Base-by-base conservation (phyloP, 306 rosid genomes). In the Hippophae rhamnoides region DNA sequence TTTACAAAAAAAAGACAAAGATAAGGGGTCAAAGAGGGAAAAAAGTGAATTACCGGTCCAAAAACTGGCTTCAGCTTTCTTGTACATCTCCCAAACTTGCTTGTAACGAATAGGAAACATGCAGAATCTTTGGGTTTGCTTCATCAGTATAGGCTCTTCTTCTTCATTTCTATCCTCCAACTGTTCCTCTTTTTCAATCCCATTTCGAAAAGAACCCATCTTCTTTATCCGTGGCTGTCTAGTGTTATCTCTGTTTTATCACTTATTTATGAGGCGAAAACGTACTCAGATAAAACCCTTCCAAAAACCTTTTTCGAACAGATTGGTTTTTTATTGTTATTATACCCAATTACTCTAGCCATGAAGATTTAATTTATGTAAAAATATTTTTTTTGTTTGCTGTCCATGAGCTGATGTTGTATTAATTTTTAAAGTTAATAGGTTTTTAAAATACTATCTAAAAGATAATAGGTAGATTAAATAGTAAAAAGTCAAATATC, bases 1-100 rank as follows among this genome's bases (percentile, higher is more conserved):
- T 10, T 10, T 51, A 44, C 5, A 14, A 57, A 63, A 43, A 26
- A 63, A 45, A 45, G 10, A 56, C 14, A 52, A 63, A 57, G 55
- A 58, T 12, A 6, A 52, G 53, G 31, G 10, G 47, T 60, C 3
- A 43, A 52, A 10, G 25, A 51, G 13, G 3, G 9, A 46, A 25
- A 41, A 49, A 41, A 4, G n/a, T 40, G 40, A 41, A 64, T 48
- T 41, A 90, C 97, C 97, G n/a, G 94, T 90, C 95, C 97, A 90
- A 55, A 90, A 90, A 76, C 95, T 90, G 73, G 97, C 97, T 75
- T 72, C 48, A 26, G 95, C 94, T 75, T 90, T 90, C 73, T 90
- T 90, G 76, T 90, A 90, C 95, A 90, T 86, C 76, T 90, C 94
- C 97, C 97, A 90, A 42, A 90, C 61, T 57, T 84, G 82, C 52